Base-by-base conservation (phyloP, 2,329 filamentous ascomycete genomes). In the Verticillium tricorpus region DNA sequence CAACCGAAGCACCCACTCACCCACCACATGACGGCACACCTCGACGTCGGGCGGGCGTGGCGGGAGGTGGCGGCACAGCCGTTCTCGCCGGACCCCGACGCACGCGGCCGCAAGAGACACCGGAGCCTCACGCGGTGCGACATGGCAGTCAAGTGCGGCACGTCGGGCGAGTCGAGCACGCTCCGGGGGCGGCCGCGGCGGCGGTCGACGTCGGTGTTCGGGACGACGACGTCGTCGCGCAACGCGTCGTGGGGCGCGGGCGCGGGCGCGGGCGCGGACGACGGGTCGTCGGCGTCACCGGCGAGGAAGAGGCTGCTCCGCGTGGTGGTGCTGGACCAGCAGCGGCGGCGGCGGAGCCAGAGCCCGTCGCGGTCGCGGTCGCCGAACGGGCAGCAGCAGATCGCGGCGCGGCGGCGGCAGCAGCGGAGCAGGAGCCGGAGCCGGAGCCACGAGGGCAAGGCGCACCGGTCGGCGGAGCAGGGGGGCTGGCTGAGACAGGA, bases 291-390 rank as follows among this genome's bases (percentile, higher is more conserved):
- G 1, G 65, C 74, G 17, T 79, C 78, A 3, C 77, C 80, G 14
- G 76, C 74, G 32, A 75, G 75, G 61, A 75, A 76, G 39, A 74
- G 77, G 35, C 68, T 80, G 19, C 73, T 80, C 17, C 74, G 76
- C 61, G 74, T 76, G 50, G 70, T 77, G 14, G 73, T 80, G 15
- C 71, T 77, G 5, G 73, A 75, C 34, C 72, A 72, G 37, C 76
- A 77, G 50, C 77, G 80, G 22, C 72, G 72, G 37, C 76, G 78
- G 50, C 77, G 80, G 22, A 78, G 78, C 65, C 79, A 80, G 64
- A 78, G 77, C 62, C 77, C 77, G 12, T 79, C 77, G 14, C 71
- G 77, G 22, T 73, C 73, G 19, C 65, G 72, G 1, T 76, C 76
- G 6, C 74, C 74, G 2, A 67, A 72, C 31, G 6, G 40, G 8